phyloP scores from a whole-genome alignment of 192 early-diverging fungal genomes.

The Glomus cerebriforme region DNA sequence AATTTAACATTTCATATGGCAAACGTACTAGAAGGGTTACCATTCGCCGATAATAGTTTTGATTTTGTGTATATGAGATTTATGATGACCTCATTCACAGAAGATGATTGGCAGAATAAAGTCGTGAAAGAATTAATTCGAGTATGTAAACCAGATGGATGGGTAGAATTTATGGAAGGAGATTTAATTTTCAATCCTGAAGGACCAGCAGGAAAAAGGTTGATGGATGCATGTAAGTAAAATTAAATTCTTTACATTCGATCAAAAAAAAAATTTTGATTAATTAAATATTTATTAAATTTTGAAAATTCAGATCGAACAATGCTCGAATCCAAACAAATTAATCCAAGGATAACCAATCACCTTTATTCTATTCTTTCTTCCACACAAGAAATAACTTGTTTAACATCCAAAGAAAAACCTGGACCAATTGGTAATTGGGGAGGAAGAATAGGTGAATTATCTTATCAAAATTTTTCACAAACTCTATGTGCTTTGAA shows the following conservation, averaged over 20 bases:
- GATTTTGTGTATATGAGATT: constrained; percentile 57
- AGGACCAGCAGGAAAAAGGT: background rate
- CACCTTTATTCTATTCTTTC: background rate
- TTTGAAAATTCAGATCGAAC: background rate
- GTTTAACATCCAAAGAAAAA: constrained; percentile 2
- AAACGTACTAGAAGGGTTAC: constrained; percentile 39
- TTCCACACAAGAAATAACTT: background rate
- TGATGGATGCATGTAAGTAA: constrained; percentile 10
- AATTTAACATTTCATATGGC: constrained; percentile 43
- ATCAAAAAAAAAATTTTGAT: background rate
- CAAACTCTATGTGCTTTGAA: background rate
- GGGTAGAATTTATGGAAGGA: constrained; percentile 46
- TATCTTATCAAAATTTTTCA: background rate
- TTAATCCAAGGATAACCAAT: background rate
- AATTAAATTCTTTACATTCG: background rate
- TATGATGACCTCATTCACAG: constrained; percentile 45
- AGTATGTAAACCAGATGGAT: constrained; percentile 58
- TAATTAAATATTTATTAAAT: too few species aligned
- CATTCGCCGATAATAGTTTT: constrained; percentile 54
- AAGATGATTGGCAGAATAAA: constrained; percentile 45
- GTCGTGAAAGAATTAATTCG: constrained; percentile 50
- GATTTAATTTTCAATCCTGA: constrained; percentile 9
- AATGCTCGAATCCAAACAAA: background rate
- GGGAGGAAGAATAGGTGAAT: constrained; percentile 2
- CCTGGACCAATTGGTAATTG: background rate